A percentile compares a stretch with the other conserved stretches of the same genome.
Evolutionary conservation across 148 eudicot genomes (phyloP).

Genomic region (Limonium bicolor): DNA sequence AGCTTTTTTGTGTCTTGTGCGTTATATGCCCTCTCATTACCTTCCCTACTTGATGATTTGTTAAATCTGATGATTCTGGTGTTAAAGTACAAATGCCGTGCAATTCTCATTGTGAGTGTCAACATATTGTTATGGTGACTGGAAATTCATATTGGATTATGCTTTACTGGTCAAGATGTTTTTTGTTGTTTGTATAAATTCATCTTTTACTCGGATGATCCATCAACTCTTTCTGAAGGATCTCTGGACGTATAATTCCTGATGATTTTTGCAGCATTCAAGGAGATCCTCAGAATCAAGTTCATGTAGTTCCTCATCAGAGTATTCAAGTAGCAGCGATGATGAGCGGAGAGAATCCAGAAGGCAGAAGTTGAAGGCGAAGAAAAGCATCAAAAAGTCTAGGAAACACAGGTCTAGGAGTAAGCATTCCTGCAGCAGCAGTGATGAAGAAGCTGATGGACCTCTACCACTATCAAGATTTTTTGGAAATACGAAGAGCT

Average conservation of each 20-base stretch:
- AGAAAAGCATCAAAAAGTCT: constrained; percentile 57
- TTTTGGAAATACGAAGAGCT: constrained; percentile 65
- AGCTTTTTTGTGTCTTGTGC: too few relatives aligned
- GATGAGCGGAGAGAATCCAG: constrained; percentile 67
- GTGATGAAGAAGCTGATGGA: constrained; percentile 45
- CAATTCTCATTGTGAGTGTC: neutral
- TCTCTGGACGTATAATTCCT: neutral
- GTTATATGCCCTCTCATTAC: too few relatives aligned
- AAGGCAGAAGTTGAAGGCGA: constrained; percentile 59
- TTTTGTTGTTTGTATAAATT: neutral
- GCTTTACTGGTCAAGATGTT: neutral
- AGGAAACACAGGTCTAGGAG: constrained; percentile 56
- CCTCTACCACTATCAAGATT: constrained; percentile 94
- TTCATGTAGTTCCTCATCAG: constrained; percentile 66
- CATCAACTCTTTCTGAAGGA: neutral
- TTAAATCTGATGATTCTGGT: too few relatives aligned
- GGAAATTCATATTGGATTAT: neutral
- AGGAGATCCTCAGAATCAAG: constrained; percentile 66
- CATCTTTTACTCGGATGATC: neutral
- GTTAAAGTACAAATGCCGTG: too few relatives aligned
- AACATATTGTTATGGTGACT: neutral
- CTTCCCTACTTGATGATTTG: too few relatives aligned
- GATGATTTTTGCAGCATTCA: constrained; percentile 38
- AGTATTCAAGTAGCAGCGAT: constrained; percentile 77
- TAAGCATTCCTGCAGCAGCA: constrained; percentile 38